A percentile compares a stretch with the other conserved stretches of the same genome.
Conservation (phyloP, 2,329 filamentous ascomycete species). For the Tolypocladium endophyticum region DNA sequence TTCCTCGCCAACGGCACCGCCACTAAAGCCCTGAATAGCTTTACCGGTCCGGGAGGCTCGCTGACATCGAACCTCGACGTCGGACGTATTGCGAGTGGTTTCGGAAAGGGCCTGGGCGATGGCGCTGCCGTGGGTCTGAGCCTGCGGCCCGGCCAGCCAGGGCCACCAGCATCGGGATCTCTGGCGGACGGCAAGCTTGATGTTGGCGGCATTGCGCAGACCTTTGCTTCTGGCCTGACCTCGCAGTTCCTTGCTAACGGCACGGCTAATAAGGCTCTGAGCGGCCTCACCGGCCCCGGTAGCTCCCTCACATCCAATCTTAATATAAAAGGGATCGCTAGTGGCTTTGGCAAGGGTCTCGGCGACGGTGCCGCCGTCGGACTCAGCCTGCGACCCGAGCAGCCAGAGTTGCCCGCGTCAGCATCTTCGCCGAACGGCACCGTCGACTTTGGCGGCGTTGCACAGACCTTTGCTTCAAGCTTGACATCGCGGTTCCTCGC, state of each 20-base stretch:
- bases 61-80: not conserved
- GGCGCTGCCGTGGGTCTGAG: not conserved
- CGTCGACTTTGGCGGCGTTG: not conserved
- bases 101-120: not conserved
- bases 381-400: not conserved
- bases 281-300: not conserved
- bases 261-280: not conserved
- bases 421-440: not conserved
- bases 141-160: not conserved
- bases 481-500: not conserved
- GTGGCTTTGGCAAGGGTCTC: slow-evolving; percentile 1
- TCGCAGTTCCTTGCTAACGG: not conserved
- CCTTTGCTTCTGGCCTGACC: not conserved
- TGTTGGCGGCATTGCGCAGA: slow-evolving; percentile 4
- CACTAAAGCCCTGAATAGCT: slow-evolving; percentile 10
- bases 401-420: not conserved
- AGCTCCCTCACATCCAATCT: not conserved
- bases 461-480: not conserved
- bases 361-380: slow-evolving; percentile 3
- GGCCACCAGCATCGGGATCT: not conserved
- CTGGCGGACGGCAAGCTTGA: not conserved
- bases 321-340: not conserved
- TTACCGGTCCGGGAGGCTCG: not conserved
- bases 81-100: not conserved
- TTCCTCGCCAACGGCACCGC: slow-evolving; percentile 21